Percentiles rank a stretch among this genome's conserved stretches.
Conservation (phyloP, 1,284 basidiomycete species). For the Naganishia liquefaciens region DNA sequence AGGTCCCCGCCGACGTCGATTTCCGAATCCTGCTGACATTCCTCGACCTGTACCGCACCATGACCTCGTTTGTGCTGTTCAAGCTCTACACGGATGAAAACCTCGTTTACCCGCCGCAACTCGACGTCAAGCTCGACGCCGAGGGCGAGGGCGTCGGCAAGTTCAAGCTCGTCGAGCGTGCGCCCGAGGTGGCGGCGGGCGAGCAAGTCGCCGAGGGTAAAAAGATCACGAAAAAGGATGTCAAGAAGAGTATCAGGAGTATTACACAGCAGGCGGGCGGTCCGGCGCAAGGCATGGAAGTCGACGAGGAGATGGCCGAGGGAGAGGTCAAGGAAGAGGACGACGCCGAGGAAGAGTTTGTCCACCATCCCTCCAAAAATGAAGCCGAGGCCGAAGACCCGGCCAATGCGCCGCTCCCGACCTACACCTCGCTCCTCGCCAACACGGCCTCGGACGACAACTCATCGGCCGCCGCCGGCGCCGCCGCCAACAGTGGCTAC, state of each 20-base stretch:
- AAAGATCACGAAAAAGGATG: slow-evolving; percentile 57
- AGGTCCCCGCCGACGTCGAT: slow-evolving; percentile 95
- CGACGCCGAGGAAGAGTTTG: slow-evolving; percentile 54
- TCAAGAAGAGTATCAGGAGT: slow-evolving; percentile 58
- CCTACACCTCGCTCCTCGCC: slow-evolving; percentile 67
- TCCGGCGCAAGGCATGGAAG: slow-evolving; percentile 41
- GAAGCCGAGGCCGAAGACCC: slow-evolving; percentile 55
- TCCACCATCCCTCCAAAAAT: slow-evolving; percentile 63
- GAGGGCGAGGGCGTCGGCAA: slow-evolving; percentile 87
- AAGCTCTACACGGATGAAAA: slow-evolving; percentile 95
- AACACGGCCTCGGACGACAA: slow-evolving; percentile 52
- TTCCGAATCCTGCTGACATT: slow-evolving; percentile 98
- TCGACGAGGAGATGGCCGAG: slow-evolving; percentile 47
- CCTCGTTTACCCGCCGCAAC: slow-evolving; percentile 89
- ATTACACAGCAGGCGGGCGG: slow-evolving; percentile 44
- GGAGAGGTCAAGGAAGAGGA: slow-evolving; percentile 57
- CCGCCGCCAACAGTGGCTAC: slow-evolving; percentile 55
- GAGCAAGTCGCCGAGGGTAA: slow-evolving; percentile 52
- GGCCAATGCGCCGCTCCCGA: slow-evolving; percentile 65
- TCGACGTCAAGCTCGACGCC: slow-evolving; percentile 83
- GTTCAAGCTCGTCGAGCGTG: slow-evolving; percentile 72
- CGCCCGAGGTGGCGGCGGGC: slow-evolving; percentile 47
- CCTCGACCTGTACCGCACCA: slow-evolving; percentile 95
- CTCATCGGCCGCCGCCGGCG: slow-evolving; percentile 39
- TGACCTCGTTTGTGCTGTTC: slow-evolving; percentile 94